Percentiles rank a stretch among this genome's conserved stretches.
These are phyloP conservation scores for Claviceps maximensis DNA, from an alignment of 2,329 filamentous ascomycete genomes.

Conservation along the genomic window DNA sequence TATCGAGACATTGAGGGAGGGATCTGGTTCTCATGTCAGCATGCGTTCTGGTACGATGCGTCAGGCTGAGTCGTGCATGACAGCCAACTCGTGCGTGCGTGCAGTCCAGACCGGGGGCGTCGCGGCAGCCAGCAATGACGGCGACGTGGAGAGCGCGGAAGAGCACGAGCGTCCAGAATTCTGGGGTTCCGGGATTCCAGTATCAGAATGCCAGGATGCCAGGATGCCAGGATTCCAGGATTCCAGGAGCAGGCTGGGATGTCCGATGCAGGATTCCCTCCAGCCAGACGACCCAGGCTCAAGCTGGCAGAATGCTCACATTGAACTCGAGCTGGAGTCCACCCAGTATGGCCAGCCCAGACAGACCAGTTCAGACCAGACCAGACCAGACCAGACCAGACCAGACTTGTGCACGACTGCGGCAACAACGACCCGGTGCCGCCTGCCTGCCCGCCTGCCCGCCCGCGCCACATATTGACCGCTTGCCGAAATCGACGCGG, in stretches of 20 bases:
- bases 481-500: not conserved
- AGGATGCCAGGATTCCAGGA: not conserved
- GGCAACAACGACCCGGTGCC: not conserved
- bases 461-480: not conserved
- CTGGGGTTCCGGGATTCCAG: not conserved
- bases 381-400: too few relatives aligned
- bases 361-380: too few relatives aligned
- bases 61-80: slow-evolving; percentile 4
- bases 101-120: slow-evolving; percentile 3
- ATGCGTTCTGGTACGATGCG: not conserved
- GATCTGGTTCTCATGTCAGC: slow-evolving; percentile 9
- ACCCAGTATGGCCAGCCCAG: too few relatives aligned
- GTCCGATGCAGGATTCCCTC: too few relatives aligned
- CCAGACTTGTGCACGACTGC: too few relatives aligned
- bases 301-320: too few relatives aligned
- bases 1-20: slow-evolving; percentile 27
- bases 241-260: not conserved
- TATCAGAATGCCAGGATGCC: not conserved
- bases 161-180: not conserved
- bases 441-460: not conserved
- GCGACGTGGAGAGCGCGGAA: not conserved
- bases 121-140: not conserved
- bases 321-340: too few relatives aligned
- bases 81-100: slow-evolving; percentile 1
- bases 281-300: too few relatives aligned